These are phyloP conservation scores for Boletellus deceptivus DNA, from an alignment of 1,284 basidiomycete species.

Conservation along the genomic window DNA sequence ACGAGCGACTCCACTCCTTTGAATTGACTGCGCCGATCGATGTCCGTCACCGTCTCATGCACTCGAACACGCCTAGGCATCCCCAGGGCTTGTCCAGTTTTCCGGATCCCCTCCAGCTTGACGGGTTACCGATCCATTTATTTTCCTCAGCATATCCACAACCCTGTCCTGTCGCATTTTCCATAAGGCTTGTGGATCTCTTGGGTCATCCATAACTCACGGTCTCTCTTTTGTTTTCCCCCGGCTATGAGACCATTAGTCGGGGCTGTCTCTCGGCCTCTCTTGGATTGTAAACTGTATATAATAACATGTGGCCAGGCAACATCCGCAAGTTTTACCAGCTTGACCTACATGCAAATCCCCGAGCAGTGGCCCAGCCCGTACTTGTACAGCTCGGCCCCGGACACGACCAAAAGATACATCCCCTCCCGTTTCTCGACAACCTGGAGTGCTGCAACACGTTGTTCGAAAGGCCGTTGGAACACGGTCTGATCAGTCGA, in stretches of 20 bases:
- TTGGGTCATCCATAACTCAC: background rate
- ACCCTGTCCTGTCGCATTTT: conserved; percentile 25
- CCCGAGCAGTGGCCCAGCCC: conserved; percentile 38
- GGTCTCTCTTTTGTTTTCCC: background rate
- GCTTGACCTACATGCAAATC: background rate
- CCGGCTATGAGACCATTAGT: background rate
- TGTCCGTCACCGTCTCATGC: background rate
- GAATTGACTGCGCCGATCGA: background rate
- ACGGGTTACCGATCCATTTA: background rate
- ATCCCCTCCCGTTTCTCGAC: conserved; percentile 36
- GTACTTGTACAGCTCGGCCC: conserved; percentile 40
- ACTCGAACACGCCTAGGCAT: background rate
- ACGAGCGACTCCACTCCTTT: conserved; percentile 11
- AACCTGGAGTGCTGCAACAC: conserved; percentile 46
- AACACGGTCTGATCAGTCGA: conserved; percentile 28
- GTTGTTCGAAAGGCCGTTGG: conserved; percentile 35
- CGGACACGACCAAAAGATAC: conserved; percentile 44
- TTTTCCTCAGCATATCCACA: background rate
- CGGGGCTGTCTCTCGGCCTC: background rate
- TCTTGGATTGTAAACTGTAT: conserved; percentile 16
- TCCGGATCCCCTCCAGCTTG: background rate
- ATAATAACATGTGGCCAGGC: background rate
- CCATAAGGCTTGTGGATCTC: conserved; percentile 20
- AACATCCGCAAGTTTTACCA: conserved; percentile 4
- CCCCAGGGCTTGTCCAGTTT: conserved; percentile 2